phyloP scores from a whole-genome alignment of 2,329 filamentous ascomycete species.

The Diaporthe vaccinii region DNA sequence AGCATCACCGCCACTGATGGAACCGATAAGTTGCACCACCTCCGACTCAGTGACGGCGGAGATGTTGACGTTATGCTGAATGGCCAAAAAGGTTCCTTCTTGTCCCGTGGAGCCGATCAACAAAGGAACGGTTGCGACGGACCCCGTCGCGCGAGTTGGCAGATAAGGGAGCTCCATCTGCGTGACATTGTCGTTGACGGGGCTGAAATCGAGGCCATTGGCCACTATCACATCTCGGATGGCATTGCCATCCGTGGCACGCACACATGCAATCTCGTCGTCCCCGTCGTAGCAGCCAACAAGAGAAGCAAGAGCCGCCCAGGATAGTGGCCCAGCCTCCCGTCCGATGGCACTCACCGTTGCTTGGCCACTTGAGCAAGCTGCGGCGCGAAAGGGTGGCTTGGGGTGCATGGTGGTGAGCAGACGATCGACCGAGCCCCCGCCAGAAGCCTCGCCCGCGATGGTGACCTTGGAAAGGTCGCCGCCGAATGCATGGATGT shows the following conservation, averaged over 20 bases:
- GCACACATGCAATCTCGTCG: not conserved
- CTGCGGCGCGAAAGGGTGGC: not conserved
- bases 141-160: not conserved
- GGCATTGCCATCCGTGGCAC: not conserved
- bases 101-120: not conserved
- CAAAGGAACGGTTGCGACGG: not conserved
- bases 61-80: not conserved
- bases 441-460: not conserved
- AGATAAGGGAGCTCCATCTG: not conserved
- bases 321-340: not conserved
- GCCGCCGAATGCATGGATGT: not conserved
- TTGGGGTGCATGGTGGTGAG: not conserved
- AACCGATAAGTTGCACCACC: not conserved
- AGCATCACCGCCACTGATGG: not conserved
- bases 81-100: not conserved
- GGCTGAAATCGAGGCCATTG: not conserved
- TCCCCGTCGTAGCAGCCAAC: not conserved
- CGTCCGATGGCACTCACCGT: not conserved
- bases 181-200: not conserved
- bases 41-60: not conserved
- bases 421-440: not conserved
- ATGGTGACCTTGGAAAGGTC: not conserved
- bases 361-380: not conserved
- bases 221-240: not conserved
- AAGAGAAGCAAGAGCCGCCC: not conserved